phyloP scores from a whole-genome alignment of 208 protist species.

The Porcisia hertigi region DNA sequence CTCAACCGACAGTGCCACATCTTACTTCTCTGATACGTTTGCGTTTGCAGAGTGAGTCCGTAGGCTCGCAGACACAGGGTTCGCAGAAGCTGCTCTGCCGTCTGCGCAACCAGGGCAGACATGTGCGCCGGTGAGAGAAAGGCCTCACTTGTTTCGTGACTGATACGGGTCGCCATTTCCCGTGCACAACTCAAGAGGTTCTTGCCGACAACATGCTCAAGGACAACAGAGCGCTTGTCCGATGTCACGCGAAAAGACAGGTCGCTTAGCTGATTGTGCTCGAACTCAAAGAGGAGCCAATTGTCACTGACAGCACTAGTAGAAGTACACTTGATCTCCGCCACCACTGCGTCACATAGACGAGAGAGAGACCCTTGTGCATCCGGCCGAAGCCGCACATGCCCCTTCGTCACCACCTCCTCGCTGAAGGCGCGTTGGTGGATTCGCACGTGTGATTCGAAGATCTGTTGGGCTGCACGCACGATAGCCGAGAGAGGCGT shows the following conservation, averaged over 20 bases:
- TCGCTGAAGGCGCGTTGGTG: constrained; percentile 24
- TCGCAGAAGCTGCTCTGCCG: constrained; percentile 15
- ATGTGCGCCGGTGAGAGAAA: constrained; percentile 9
- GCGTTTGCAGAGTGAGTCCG: constrained; percentile 10
- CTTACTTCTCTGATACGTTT: constrained; percentile 14
- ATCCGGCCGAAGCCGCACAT: constrained; percentile 8
- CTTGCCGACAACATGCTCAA: constrained; percentile 20
- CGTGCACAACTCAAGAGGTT: constrained; percentile 19
- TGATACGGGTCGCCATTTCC: constrained; percentile 20
- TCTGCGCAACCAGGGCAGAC: neutral
- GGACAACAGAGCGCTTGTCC: constrained; percentile 10
- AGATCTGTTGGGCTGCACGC: constrained; percentile 34
- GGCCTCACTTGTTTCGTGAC: constrained; percentile 10
- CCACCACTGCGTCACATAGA: constrained; percentile 21
- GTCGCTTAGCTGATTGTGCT: neutral
- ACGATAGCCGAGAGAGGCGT: constrained; percentile 28
- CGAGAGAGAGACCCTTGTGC: neutral
- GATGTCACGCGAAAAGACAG: constrained; percentile 20
- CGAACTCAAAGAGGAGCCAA: constrained; percentile 17
- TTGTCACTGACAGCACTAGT: constrained; percentile 8
- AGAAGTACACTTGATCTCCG: constrained; percentile 24
- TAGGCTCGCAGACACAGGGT: constrained; percentile 21
- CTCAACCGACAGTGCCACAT: constrained; percentile 66
- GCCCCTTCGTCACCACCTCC: neutral
- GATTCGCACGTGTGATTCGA: constrained; percentile 38